Evolutionary conservation across 768 basidiomycete genomes (phyloP), one percentile per base, ranked within the genome.

Genomic region (Botryobasidium botryosum): DNA sequence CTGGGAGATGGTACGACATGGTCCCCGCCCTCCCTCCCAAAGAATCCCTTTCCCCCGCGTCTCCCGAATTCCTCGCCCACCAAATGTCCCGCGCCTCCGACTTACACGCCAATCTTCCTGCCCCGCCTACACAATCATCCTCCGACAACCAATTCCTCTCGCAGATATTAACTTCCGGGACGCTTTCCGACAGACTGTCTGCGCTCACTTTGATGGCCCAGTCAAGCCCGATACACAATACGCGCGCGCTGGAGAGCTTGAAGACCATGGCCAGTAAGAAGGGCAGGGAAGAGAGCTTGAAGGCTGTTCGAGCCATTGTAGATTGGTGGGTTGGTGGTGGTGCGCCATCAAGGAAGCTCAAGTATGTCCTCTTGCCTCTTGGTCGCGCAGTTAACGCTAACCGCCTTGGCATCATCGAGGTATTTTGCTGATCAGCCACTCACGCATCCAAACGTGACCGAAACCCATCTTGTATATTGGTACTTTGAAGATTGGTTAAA

Each of bases 301-400:
- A 91, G 51, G 90, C 91, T 2, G 57, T 92, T 44, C 69, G 91
- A 35, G 92, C 90, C 50, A 68, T 99, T 47, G 78, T 85, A 26
- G 92, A 97, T 71, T 96, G 92, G 90, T 94, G 90, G 87, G 72
- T 82, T 37, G 90, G 88, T 26, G 91, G 90, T 20, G 87, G 87
- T n/a, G 83, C 77, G 17, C 85, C 88, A 0, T 66, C 70, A 47
- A 67, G 85, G 49, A 97, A 97, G 58, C 70, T 96, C 21, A 85
- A 71, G 84, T 90, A 49, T 42, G 76, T 66, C 12, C 35, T 21
- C 10, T 23, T 48, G 26, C 40, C 15, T 44, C 25, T 37, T 26
- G 36, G 17, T 24, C 17, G 25, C 38, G 4, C 23, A 18, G 1
- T 12, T 26, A 21, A 40, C n/a, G n/a, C 7, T 24, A 25, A 29